Evolutionary conservation across 2,329 filamentous ascomycete genomes (phyloP), one percentile per base, ranked within the genome.

Genomic region (Trichoderma semiorbis): DNA sequence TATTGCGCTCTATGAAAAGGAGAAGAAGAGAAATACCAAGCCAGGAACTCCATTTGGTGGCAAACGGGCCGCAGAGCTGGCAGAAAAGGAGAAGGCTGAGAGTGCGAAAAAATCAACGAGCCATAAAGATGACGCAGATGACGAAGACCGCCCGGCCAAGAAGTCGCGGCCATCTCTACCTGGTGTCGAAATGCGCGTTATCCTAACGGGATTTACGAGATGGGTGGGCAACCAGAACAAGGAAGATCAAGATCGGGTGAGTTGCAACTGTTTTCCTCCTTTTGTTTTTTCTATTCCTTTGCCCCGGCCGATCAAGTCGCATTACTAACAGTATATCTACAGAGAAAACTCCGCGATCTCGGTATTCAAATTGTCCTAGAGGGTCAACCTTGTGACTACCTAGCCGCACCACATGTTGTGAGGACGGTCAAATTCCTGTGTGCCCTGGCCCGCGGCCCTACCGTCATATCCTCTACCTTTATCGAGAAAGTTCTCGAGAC

Each of bases 391-490:
- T 96, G 93, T 79, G 93, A 95, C 76, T 93, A 97, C 79, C 88
- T 99, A 12, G 94, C 94, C 39, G 95, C 95, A 4, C 96, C 95
- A 1, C 88, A 90, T 55, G 90, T 98, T 73, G 89, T 98, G 39
- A 92, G 96, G 47, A 99, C 96, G 0, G 90, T 93, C 79, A 99
- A 99, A 79, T 99, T 99, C 79, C 90, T 98, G 64, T 92, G 91
- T 73, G 94, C 94, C 14, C 84, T 99, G 32, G 94, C 96, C 21
- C 90, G 90, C 72, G 94, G 93, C 0, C 93, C 94, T 0, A 87
- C 88, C 1, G 88, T 98, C 57, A 87, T 98, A 69, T 90, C 90
- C 60, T 92, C 91, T 0, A 86, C 88, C 10, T 99, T 94, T 80
- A 89, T 99, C 71, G 92, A 95, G 70, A 85, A 88, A 28, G 93